A percentile compares a stretch with the other conserved stretches of the same genome.
These are phyloP conservation scores for Colletotrichum filicis DNA, from an alignment of 2,329 filamentous ascomycete genomes.

Conservation along the genomic window DNA sequence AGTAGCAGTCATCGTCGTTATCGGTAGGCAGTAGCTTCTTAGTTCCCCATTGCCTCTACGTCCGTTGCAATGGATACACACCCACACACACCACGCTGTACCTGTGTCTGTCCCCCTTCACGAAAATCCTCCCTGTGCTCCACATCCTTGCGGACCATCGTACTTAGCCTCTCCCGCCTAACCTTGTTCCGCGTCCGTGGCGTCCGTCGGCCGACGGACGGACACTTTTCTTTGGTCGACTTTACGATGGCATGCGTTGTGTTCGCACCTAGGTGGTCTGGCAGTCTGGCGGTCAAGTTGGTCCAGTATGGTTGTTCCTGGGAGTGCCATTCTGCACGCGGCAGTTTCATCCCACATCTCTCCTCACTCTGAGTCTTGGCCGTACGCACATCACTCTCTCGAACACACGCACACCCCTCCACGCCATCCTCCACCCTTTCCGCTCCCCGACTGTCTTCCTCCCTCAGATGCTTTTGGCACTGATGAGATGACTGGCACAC, in stretches of 20 bases:
- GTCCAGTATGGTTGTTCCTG: background rate
- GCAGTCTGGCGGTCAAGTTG: background rate
- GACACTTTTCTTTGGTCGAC: constrained; percentile 2
- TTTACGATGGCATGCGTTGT: constrained; percentile 7
- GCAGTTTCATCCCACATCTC: background rate
- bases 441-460: background rate
- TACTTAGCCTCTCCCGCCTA: constrained; percentile 12
- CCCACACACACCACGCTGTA: background rate
- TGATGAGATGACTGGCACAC: background rate
- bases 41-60: background rate
- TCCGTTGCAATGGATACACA: constrained; percentile 2
- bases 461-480: constrained; percentile 4
- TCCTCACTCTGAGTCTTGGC: background rate
- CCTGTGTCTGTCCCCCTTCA: background rate
- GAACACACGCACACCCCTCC: background rate
- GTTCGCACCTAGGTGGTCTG: too few species aligned
- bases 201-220: constrained; percentile 27
- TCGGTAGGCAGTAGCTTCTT: background rate
- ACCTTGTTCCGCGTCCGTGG: constrained; percentile 24
- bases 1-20: background rate
- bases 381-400: background rate
- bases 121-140: background rate
- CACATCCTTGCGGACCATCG: background rate
- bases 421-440: background rate
- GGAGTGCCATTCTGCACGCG: background rate